phyloP scores from a whole-genome alignment of 805 yeast genomes.

The Tetrapisispora arboricola region DNA sequence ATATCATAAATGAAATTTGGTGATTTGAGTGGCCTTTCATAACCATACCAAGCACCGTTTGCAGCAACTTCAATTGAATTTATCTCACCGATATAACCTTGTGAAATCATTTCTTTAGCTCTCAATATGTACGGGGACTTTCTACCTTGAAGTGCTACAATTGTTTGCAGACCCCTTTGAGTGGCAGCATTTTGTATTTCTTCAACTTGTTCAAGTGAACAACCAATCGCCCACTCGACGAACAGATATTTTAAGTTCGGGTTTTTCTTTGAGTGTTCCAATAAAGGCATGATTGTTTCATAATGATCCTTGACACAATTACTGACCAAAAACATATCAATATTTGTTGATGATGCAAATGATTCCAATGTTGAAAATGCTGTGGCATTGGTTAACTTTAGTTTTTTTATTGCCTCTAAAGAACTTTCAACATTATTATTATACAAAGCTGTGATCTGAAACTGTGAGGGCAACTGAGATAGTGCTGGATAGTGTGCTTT shows the following conservation, averaged over 20 bases:
- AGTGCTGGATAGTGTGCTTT: constrained; percentile 26
- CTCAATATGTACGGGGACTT: constrained; percentile 25
- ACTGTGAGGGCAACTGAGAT: constrained; percentile 23
- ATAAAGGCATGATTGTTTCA: constrained; percentile 11
- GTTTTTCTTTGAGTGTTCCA: constrained; percentile 16
- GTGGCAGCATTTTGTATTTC: constrained; percentile 18
- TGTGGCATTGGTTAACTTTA: constrained; percentile 19
- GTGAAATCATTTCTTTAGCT: constrained; percentile 23
- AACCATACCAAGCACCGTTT: constrained; percentile 27
- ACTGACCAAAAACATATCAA: constrained; percentile 23
- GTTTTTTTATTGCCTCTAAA: constrained; percentile 14
- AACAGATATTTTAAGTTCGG: constrained; percentile 19
- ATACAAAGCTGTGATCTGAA: constrained; percentile 21
- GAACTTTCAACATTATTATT: constrained; percentile 15
- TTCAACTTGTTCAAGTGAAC: constrained; percentile 19
- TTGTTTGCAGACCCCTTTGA: constrained; percentile 20
- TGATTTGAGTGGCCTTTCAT: constrained; percentile 20
- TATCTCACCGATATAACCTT: constrained; percentile 25
- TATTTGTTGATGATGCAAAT: constrained; percentile 15
- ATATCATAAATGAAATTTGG: constrained; percentile 21
- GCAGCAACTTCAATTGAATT: constrained; percentile 25
- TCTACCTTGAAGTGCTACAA: constrained; percentile 25
- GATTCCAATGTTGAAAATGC: constrained; percentile 18
- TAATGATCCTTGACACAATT: constrained; percentile 17
- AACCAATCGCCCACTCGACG: constrained; percentile 24